These are phyloP conservation scores for Stachybotrys chlorohalonatus DNA, from an alignment of 2,329 filamentous ascomycete genomes.

Conservation along the genomic window DNA sequence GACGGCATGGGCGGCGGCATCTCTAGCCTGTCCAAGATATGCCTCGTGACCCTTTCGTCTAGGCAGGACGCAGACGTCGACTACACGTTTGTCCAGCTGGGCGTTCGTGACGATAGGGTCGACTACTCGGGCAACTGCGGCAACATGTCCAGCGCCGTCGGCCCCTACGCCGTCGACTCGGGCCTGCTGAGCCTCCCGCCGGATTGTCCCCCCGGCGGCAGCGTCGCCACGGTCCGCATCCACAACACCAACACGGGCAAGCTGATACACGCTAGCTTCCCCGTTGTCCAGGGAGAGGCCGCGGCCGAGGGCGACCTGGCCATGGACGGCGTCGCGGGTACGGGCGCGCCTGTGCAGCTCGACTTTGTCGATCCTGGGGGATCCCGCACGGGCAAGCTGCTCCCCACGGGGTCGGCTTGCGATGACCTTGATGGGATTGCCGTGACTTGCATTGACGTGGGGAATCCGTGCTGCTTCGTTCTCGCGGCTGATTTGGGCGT, in stretches of 20 bases:
- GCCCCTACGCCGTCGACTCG: constrained; percentile 52
- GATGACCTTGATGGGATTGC: constrained; percentile 38
- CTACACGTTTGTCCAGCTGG: constrained; percentile 55
- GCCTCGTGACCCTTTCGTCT: constrained; percentile 45
- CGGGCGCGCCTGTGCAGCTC: constrained; percentile 43
- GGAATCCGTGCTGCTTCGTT: constrained; percentile 52
- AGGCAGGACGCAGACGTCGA: constrained; percentile 8
- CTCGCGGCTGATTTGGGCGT: constrained; percentile 39
- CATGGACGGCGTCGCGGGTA: constrained; percentile 53
- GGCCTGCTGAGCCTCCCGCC: constrained; percentile 28
- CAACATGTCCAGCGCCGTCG: constrained; percentile 57
- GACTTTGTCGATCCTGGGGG: constrained; percentile 52
- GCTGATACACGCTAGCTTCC: constrained; percentile 45
- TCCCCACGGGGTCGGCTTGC: constrained; percentile 36
- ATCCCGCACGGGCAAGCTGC: constrained; percentile 40
- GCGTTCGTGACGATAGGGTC: constrained; percentile 45
- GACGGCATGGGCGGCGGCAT: constrained; percentile 60
- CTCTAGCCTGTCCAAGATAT: constrained; percentile 59
- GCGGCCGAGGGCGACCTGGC: constrained; percentile 37
- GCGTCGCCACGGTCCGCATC: constrained; percentile 40
- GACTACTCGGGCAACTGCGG: constrained; percentile 61
- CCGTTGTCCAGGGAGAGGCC: constrained; percentile 26
- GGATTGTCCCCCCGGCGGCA: constrained; percentile 1
- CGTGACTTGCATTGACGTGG: constrained; percentile 48
- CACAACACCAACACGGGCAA: constrained; percentile 61